phyloP scores from a whole-genome alignment of 441 rosid species.

The Jatropha podagrica region DNA sequence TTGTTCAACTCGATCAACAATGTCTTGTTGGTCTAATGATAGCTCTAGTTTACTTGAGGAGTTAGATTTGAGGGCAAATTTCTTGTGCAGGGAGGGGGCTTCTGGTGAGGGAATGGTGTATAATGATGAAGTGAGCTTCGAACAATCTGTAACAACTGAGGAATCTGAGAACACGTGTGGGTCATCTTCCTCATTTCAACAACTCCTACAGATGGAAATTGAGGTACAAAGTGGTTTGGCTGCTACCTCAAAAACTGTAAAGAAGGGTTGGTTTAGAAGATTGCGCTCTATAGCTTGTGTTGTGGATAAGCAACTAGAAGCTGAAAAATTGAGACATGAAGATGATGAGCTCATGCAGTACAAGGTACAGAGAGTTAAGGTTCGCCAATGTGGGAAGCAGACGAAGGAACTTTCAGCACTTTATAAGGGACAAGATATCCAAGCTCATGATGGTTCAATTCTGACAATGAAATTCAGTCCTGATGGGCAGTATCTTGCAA shows the following conservation, averaged over 20 bases:
- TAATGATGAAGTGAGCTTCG: constrained; percentile 32
- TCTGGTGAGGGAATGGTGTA: constrained; percentile 28
- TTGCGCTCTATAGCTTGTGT: constrained; percentile 55
- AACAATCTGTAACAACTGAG: constrained; percentile 25
- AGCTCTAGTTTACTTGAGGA: constrained; percentile 28
- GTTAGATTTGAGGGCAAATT: constrained; percentile 25
- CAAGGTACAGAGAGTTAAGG: constrained; percentile 49
- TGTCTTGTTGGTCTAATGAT: constrained; percentile 34
- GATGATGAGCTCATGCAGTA: constrained; percentile 28
- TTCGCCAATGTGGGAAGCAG: constrained; percentile 47
- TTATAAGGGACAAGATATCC: constrained; percentile 55
- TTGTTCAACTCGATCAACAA: constrained; percentile 38
- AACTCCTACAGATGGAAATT: constrained; percentile 29
- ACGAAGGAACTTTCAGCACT: constrained; percentile 76
- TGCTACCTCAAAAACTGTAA: constrained; percentile 29
- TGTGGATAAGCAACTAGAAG: constrained; percentile 42
- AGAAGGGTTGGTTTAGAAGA: constrained; percentile 62
- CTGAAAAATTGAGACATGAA: constrained; percentile 22
- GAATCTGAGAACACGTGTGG: constrained; percentile 33
- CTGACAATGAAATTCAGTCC: too few relatives aligned
- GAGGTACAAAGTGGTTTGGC: constrained; percentile 28
- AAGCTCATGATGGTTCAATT: constrained; percentile 49
- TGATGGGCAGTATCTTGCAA: too few relatives aligned
- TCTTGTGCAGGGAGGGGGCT: constrained; percentile 32
- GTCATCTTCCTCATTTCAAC: constrained; percentile 41